Evolutionary conservation across 1,284 basidiomycete genomes (phyloP).

Genomic region (Rhodotorula glutinis): DNA sequence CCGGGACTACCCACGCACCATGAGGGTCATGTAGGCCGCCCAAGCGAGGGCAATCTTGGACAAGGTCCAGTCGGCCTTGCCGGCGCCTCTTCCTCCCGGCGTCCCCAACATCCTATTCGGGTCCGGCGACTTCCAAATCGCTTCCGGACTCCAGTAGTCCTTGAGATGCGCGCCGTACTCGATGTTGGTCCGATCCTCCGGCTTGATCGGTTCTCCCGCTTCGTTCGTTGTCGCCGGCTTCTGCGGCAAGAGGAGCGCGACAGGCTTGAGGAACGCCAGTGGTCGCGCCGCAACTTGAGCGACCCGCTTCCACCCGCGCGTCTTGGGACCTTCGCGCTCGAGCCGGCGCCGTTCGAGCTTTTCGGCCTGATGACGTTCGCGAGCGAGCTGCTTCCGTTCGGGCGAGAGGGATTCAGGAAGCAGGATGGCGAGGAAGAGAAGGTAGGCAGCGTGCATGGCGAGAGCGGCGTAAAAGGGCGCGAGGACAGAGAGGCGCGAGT

Average conservation of each 20-base stretch:
- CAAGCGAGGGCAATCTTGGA: conserved; percentile 28
- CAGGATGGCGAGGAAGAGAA: conserved; percentile 1
- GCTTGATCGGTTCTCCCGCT: background rate
- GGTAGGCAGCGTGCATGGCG: conserved; percentile 18
- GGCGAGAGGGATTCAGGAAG: conserved; percentile 34
- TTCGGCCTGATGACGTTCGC: conserved; percentile 21
- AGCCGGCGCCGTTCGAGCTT: background rate
- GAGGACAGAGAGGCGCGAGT: conserved; percentile 12
- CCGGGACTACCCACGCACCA: background rate
- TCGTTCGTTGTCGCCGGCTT: background rate
- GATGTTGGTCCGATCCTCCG: conserved; percentile 21
- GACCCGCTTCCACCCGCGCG: background rate
- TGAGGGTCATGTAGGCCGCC: conserved; percentile 14
- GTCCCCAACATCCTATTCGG: background rate
- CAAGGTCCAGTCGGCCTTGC: conserved; percentile 26
- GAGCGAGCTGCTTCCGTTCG: conserved; percentile 12
- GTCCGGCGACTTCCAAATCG: conserved; percentile 10
- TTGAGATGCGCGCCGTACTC: conserved; percentile 23
- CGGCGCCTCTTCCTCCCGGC: background rate
- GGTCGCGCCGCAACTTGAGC: background rate
- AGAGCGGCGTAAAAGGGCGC: conserved; percentile 38
- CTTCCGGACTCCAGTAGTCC: conserved; percentile 21
- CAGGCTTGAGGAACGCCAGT: conserved; percentile 27
- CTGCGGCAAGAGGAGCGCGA: conserved; percentile 25
- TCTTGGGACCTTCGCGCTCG: conserved; percentile 1